A percentile compares a stretch with the other conserved stretches of the same genome.
phyloP scores from a whole-genome alignment of 345 rosid genomes.

The Citrus hindsii region DNA sequence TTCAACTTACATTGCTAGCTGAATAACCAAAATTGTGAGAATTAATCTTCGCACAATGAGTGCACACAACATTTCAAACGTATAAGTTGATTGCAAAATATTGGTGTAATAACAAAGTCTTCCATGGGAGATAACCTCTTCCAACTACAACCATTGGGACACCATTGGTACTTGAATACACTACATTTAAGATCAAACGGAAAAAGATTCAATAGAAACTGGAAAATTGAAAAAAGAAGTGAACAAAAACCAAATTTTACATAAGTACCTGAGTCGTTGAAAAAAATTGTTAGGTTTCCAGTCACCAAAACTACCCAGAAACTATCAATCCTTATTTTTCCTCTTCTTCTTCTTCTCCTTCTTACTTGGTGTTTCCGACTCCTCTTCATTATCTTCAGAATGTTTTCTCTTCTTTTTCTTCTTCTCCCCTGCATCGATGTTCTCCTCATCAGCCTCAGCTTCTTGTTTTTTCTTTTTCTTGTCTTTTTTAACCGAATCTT shows the following conservation, averaged over 20 bases:
- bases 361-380: conserved; percentile 28
- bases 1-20: not conserved
- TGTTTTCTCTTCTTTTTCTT: conserved; percentile 40
- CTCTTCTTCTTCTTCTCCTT: conserved; percentile 38
- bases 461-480: conserved; percentile 49
- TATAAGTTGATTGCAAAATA: not conserved
- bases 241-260: conserved; percentile 4
- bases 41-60: not conserved
- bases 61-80: not conserved
- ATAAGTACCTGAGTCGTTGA: not conserved
- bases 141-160: not conserved
- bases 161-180: not conserved
- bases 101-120: not conserved
- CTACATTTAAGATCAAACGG: not conserved
- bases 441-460: conserved; percentile 21
- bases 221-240: not conserved
- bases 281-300: conserved; percentile 5
- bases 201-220: not conserved
- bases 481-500: conserved; percentile 33
- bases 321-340: conserved; percentile 2
- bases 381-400: conserved; percentile 12
- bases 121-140: not conserved
- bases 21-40: not conserved
- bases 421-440: conserved; percentile 25
- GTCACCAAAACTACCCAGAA: not conserved